Evolutionary conservation across 495 filamentous ascomycete species (phyloP), one percentile per base, ranked within the genome.

Genomic region (Platismatia glauca): DNA sequence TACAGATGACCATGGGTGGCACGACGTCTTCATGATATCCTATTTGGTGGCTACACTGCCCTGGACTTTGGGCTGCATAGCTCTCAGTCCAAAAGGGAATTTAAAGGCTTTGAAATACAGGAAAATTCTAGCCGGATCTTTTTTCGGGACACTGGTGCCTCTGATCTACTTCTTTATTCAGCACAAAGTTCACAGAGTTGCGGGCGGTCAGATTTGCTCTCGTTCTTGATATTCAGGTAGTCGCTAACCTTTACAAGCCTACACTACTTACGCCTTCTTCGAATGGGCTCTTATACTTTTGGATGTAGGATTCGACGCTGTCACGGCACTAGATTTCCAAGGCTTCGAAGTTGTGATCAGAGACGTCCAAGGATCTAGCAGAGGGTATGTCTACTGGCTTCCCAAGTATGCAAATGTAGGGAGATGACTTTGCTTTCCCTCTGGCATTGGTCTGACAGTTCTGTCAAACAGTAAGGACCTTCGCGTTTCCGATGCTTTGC

Each of bases 341-440:
- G 85, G 84, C 31, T 88, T 99, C 71, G 93, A 99, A 72, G 74
- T 99, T 65, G 83, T 91, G 69, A 79, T 99, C 61, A 87, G 82
- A 73, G 94, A 99, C 79, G 80, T 90, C 46, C 91, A 91, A 75
- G 92, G 94, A 58, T 76, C 86, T 70, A 92, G 88, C 77, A 94
- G 93, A 91, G 95, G 94, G 95, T 99, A 99, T 86, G 95, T 97
- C 81, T 84, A 86, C 74, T 89, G 90, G 90, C 90, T 97, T 82
- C 95, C 95, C 67, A 89, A 86, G 80, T 98, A 83, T 82, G 81
- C 74, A 80, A 78, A 80, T 78, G 79, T 81, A 80, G 76, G 77
- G 71, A 76, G 60, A 70, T 60, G 65, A 56, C 64, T 66, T 44
- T 60, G 64, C 59, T 56, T 57, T 62, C 69, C 63, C 61, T 71